phyloP scores from a whole-genome alignment of 2,329 filamentous ascomycete species.

The Ceratocystis smalleyi region DNA sequence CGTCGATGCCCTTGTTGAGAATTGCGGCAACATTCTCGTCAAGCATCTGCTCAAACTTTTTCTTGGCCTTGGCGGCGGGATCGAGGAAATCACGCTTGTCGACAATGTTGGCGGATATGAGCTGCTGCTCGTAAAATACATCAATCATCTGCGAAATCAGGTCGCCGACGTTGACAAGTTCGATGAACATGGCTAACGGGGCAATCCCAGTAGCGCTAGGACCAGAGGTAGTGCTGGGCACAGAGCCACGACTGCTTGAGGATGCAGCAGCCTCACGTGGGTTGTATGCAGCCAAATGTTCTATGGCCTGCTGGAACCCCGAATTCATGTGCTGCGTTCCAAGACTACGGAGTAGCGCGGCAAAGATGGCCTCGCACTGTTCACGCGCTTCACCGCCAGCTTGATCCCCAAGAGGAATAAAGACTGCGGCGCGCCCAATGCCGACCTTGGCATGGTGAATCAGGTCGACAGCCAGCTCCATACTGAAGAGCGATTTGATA shows the following conservation, averaged over 20 bases:
- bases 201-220: slow-evolving; percentile 39
- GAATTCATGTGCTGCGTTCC: slow-evolving; percentile 75
- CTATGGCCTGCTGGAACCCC: slow-evolving; percentile 88
- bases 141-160: slow-evolving; percentile 98
- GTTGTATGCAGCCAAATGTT: slow-evolving; percentile 80
- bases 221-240: background rate
- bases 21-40: slow-evolving; percentile 93
- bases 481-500: slow-evolving; percentile 88
- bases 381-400: slow-evolving; percentile 69
- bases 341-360: slow-evolving; percentile 66
- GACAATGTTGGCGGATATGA: slow-evolving; percentile 64
- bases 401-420: slow-evolving; percentile 65
- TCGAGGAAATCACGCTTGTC: slow-evolving; percentile 92
- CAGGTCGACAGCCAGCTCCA: slow-evolving; percentile 80
- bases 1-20: slow-evolving; percentile 93
- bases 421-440: slow-evolving; percentile 69
- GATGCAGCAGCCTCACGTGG: slow-evolving; percentile 64
- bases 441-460: slow-evolving; percentile 80
- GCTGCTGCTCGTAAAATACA: slow-evolving; percentile 93
- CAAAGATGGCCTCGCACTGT: slow-evolving; percentile 82
- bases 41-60: slow-evolving; percentile 96
- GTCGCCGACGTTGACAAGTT: slow-evolving; percentile 94
- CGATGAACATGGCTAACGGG: slow-evolving; percentile 85
- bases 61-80: slow-evolving; percentile 84
- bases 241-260: slow-evolving; percentile 36